phyloP scores from a whole-genome alignment of 1,284 basidiomycete genomes.

The Ceratobasidium sp. region DNA sequence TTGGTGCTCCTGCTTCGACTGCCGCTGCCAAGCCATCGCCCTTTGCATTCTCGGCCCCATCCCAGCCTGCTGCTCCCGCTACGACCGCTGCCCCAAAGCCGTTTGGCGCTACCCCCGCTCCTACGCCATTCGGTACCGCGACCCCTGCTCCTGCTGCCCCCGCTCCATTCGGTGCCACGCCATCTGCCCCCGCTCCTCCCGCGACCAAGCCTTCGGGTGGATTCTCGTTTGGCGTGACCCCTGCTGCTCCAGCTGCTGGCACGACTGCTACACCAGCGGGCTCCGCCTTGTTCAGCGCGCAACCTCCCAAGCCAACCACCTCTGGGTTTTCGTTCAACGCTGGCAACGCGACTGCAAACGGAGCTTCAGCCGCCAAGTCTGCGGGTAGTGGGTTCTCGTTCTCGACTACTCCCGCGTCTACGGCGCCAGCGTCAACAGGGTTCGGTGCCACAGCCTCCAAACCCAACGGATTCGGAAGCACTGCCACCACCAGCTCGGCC shows the following conservation, averaged over 20 bases:
- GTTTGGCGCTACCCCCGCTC: conserved; percentile 5
- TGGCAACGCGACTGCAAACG: conserved; percentile 2
- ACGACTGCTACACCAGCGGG: neutral
- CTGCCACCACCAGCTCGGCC: neutral
- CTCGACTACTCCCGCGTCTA: neutral
- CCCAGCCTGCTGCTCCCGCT: conserved; percentile 8
- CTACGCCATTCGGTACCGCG: neutral
- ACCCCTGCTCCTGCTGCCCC: neutral
- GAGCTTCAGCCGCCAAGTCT: neutral
- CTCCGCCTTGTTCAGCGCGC: neutral
- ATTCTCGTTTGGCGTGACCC: conserved; percentile 17
- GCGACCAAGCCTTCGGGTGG: conserved; percentile 26
- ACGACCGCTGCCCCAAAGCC: neutral
- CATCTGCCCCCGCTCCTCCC: conserved; percentile 2
- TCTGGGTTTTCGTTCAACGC: conserved; percentile 25
- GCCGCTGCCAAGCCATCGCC: conserved; percentile 17
- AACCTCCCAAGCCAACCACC: conserved; percentile 10
- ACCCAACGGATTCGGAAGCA: conserved; percentile 6
- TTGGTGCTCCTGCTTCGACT: neutral
- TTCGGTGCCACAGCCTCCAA: neutral
- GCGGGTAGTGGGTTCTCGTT: conserved; percentile 15
- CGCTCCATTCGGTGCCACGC: conserved; percentile 3
- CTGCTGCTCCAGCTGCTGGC: conserved; percentile 1
- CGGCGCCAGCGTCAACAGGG: neutral
- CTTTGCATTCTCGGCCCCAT: conserved; percentile 8